phyloP scores from a whole-genome alignment of 2,329 filamentous ascomycete genomes.

The Colletotrichum sp. region DNA sequence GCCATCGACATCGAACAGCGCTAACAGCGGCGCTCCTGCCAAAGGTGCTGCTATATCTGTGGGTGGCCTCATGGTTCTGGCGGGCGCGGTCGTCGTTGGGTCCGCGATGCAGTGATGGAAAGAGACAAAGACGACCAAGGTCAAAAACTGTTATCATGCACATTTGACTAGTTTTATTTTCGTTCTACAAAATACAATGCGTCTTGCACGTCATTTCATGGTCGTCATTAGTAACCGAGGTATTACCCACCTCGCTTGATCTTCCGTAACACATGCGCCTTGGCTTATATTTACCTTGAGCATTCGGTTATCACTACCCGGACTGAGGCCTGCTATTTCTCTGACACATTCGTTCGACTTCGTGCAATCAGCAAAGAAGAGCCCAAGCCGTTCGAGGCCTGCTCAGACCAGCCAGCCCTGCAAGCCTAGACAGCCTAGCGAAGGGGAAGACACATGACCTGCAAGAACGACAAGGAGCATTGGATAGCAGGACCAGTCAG shows the following conservation, averaged over 20 bases:
- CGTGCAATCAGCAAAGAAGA: background rate
- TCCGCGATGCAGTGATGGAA: background rate
- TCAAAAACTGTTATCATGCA: background rate
- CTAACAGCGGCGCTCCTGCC: background rate
- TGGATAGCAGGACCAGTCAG: background rate
- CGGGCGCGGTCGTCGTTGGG: background rate
- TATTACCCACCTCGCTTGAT: background rate
- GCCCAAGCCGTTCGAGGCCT: background rate
- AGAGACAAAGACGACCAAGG: background rate
- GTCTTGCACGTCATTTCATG: background rate
- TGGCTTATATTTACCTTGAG: background rate
- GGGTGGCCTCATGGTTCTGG: background rate
- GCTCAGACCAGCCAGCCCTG: background rate
- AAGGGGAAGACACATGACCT: background rate
- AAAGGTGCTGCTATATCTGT: background rate
- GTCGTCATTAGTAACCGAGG: background rate
- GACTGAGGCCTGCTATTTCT: background rate
- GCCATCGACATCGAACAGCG: background rate
- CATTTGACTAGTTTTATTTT: background rate
- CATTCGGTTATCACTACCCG: background rate
- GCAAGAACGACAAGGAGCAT: background rate
- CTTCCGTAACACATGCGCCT: background rate
- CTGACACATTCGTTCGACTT: background rate
- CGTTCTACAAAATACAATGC: background rate
- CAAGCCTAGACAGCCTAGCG: background rate